These are phyloP conservation scores for sunflower (Helianthus annuus) DNA, from an alignment of 129 eudicot genomes.

Conservation along the genomic window DNA sequence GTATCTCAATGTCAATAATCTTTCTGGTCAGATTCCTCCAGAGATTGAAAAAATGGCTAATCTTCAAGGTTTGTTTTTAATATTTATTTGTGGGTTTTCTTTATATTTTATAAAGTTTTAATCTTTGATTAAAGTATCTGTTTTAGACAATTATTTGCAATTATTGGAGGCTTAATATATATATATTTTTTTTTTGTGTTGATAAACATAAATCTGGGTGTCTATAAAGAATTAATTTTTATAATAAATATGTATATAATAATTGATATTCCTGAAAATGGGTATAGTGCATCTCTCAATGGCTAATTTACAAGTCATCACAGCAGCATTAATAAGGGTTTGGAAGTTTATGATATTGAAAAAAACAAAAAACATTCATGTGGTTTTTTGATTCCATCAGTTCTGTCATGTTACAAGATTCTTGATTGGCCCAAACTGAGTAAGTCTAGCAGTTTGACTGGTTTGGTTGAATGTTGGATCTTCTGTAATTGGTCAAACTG, in stretches of 20 bases:
- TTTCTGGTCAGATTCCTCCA: slow-evolving; percentile 71
- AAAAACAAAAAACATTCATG: background rate
- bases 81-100: background rate
- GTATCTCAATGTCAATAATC: slow-evolving; percentile 87
- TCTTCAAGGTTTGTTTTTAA: slow-evolving; percentile 70
- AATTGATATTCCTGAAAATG: background rate
- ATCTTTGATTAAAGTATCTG: slow-evolving; percentile 10
- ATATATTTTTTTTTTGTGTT: background rate
- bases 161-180: background rate
- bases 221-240: background rate
- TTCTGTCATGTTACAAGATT: slow-evolving; percentile 27
- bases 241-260: background rate
- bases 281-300: slow-evolving; percentile 17
- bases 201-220: background rate
- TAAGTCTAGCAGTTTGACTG: too few species aligned
- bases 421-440: background rate
- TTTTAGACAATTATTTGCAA: slow-evolving; percentile 1
- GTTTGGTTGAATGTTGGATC: too few species aligned
- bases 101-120: slow-evolving; percentile 10
- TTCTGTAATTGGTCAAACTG: too few species aligned
- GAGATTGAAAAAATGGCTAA: slow-evolving; percentile 65
- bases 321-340: slow-evolving; percentile 10
- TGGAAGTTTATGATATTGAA: slow-evolving; percentile 15
- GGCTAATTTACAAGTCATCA: slow-evolving; percentile 15
- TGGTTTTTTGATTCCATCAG: slow-evolving; percentile 25